Percentiles rank a stretch among this genome's conserved stretches.
phyloP scores from a whole-genome alignment of 2,329 filamentous ascomycete genomes.

The Penicillium sclerotigenum region DNA sequence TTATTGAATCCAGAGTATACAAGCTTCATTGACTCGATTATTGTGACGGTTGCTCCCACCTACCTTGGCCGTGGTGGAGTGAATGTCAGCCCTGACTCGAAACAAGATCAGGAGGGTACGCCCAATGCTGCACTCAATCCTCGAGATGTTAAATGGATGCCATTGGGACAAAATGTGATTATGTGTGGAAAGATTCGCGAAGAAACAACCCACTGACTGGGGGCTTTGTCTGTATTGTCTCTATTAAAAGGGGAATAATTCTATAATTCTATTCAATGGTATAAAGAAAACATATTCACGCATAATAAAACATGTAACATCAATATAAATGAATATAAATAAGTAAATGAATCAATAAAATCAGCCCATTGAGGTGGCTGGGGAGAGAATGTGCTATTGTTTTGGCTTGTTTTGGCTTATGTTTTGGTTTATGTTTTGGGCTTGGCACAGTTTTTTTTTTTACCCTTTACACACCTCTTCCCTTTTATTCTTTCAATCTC shows the following conservation, averaged over 20 bases:
- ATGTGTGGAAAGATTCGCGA: slow-evolving; percentile 64
- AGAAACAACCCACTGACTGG: neutral
- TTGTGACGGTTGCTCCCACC: slow-evolving; percentile 84
- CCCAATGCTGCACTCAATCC: slow-evolving; percentile 63
- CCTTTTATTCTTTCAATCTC: slow-evolving; percentile 2
- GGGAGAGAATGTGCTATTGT: slow-evolving; percentile 22
- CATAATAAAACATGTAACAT: neutral
- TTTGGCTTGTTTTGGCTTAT: slow-evolving; percentile 23
- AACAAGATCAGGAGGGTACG: slow-evolving; percentile 49
- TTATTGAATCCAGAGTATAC: slow-evolving; percentile 64
- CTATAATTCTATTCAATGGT: neutral
- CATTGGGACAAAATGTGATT: slow-evolving; percentile 78
- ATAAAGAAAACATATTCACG: neutral
- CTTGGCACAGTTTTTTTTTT: slow-evolving; percentile 12
- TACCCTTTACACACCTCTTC: slow-evolving; percentile 1
- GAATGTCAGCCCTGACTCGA: slow-evolving; percentile 67
- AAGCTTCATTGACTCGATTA: slow-evolving; percentile 68
- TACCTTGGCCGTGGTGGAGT: slow-evolving; percentile 87
- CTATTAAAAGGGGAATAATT: neutral
- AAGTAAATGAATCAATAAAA: neutral
- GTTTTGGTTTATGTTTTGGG: slow-evolving; percentile 18
- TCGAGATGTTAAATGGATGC: slow-evolving; percentile 66
- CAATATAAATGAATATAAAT: neutral
- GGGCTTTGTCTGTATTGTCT: neutral
- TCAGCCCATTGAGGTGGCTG: slow-evolving; percentile 1